Evolutionary conservation across 108 stramenopile species (phyloP), one percentile per base, ranked within the genome.

Genomic region (Skeletonema tropicum): DNA sequence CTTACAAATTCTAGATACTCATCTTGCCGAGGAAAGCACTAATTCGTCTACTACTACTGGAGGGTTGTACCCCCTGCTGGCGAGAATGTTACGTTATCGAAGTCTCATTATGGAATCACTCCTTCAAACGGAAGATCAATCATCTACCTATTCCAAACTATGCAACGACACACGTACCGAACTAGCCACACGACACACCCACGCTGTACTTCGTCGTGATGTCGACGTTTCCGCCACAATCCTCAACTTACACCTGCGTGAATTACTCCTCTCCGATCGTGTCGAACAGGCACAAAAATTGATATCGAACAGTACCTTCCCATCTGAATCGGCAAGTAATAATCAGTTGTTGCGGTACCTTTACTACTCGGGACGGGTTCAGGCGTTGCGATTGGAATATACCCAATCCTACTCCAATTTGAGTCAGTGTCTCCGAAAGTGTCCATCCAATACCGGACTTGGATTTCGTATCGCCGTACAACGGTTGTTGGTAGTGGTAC

Each of bases 251-350:
- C 86, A 93, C 85, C 75, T 96, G 31, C 75, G 86, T 35, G 93
- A 96, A 74, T 80, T 93, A 61, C 71, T 94, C 75, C 33, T 49
- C 21, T 78, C 82, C 9, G 87, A 91, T 64, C 90, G 90, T 79
- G 90, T 97, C n/a, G 97, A 98, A 64, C 97, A 96, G 84, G 99
- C 99, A 14, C 90, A 96, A 70, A 98, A 97, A 72, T 84, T 99
- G 19, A 76, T 97, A 30, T 74, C 86, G 58, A 94, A 96, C 71
- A 82, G 96, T 13, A 87, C 86, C 68, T 97, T 98, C 78, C 98
- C 97, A 11, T 74, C 64, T 14, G 98, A 96, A 59, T 74, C 83
- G 2, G 88, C 93, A 29, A 87, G 88, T 65, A 98, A 98, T 87
- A 98, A 97, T 80, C 98, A 99, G 85, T 84, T 97, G 25, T 95